Evolutionary conservation across 371 early-diverging fungal genomes (phyloP).

Genomic region (Syncephalastrum contaminatum): DNA sequence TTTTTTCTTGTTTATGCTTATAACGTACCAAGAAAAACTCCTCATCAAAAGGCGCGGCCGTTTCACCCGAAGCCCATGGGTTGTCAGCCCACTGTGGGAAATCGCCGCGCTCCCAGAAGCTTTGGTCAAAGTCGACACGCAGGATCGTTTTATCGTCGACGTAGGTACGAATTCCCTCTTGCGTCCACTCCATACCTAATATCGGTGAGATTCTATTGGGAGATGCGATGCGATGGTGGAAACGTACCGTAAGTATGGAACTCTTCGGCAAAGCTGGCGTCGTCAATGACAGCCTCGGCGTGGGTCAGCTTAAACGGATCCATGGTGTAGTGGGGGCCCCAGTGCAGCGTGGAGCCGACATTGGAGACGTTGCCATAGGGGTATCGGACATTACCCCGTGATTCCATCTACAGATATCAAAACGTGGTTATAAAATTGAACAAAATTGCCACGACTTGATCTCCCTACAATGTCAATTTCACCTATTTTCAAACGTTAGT

Average conservation of each 20-base stretch:
- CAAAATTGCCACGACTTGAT: not conserved
- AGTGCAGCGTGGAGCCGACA: conserved; percentile 59
- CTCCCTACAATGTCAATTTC: conserved; percentile 51
- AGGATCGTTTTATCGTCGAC: conserved; percentile 60
- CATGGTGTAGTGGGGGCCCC: conserved; percentile 54
- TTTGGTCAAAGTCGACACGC: conserved; percentile 51
- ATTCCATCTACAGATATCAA: conserved; percentile 42
- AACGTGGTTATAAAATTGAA: not conserved
- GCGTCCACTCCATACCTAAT: conserved; percentile 59
- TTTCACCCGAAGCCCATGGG: conserved; percentile 54
- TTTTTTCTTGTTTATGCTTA: not conserved
- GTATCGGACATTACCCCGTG: conserved; percentile 59
- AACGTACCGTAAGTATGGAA: conserved; percentile 40
- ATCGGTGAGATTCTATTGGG: not conserved
- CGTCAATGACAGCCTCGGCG: conserved; percentile 27
- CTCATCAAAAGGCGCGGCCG: conserved; percentile 65
- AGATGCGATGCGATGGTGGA: too few species aligned
- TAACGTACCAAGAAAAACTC: conserved; percentile 54
- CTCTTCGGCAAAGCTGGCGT: conserved; percentile 39
- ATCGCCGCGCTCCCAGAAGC: conserved; percentile 45
- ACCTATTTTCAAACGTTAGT: conserved; percentile 16
- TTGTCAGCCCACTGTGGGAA: conserved; percentile 50
- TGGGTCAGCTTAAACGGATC: conserved; percentile 44
- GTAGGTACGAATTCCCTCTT: conserved; percentile 57
- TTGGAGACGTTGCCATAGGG: conserved; percentile 43